These are phyloP conservation scores for Castanea mollissima DNA, from an alignment of 306 rosid species.

Conservation along the genomic window DNA sequence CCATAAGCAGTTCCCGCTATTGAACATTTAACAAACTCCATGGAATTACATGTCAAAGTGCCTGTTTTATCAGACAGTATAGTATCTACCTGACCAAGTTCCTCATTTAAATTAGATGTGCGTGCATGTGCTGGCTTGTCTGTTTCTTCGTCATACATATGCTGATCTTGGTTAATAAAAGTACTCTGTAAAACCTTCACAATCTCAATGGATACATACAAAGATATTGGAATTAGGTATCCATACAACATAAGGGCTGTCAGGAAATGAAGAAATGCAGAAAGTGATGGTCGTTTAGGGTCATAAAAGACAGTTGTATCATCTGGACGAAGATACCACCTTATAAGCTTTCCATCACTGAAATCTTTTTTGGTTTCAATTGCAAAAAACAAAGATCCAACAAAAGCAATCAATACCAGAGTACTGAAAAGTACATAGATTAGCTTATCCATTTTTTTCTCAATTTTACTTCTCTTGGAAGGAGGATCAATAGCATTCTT, in stretches of 20 bases:
- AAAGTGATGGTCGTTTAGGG: conserved; percentile 50
- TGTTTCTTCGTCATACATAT: conserved; percentile 73
- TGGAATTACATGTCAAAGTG: conserved; percentile 87
- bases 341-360: conserved; percentile 31
- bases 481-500: conserved; percentile 84
- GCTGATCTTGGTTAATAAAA: conserved; percentile 80
- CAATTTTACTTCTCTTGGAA: conserved; percentile 88
- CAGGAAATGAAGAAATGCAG: conserved; percentile 68
- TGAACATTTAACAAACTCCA: conserved; percentile 91
- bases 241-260: conserved; percentile 93
- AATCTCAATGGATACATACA: conserved; percentile 84
- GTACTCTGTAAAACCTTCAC: conserved; percentile 86
- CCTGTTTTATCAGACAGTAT: conserved; percentile 91
- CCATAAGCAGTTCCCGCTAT: conserved; percentile 76
- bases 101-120: conserved; percentile 88
- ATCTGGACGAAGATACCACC: conserved; percentile 88
- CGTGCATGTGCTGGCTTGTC: conserved; percentile 80
- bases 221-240: conserved; percentile 82
- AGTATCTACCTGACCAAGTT: conserved; percentile 81
- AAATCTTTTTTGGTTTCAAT: conserved; percentile 54
- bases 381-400: conserved; percentile 67
- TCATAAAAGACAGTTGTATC: conserved; percentile 49
- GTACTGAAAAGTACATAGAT: conserved; percentile 74
- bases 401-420: conserved; percentile 63
- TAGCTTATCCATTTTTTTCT: conserved; percentile 83